phyloP scores from a whole-genome alignment of 169 alveolate species.

The Eimeria necatrix region DNA sequence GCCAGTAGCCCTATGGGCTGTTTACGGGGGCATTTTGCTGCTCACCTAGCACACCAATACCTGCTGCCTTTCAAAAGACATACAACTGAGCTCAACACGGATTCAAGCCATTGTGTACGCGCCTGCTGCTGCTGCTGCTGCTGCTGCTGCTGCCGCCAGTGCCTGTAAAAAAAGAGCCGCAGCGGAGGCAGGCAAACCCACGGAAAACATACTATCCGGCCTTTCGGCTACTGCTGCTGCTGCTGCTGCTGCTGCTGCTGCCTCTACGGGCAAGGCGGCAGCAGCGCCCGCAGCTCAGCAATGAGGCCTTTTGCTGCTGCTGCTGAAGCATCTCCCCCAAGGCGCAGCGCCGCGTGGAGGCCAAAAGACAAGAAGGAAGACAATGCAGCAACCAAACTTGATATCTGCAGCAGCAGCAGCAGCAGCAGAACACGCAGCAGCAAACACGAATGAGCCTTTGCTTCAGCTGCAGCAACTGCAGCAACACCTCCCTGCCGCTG shows the following conservation, averaged over 20 bases:
- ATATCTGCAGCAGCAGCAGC: conserved; percentile 13
- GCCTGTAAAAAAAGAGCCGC: not conserved
- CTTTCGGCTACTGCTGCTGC: not conserved
- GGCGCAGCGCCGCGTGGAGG: not conserved
- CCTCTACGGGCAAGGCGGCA: conserved; percentile 16
- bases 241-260: conserved; percentile 61
- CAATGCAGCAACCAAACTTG: not conserved
- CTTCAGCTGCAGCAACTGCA: not conserved
- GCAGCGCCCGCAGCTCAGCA: not conserved
- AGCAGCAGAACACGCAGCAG: conserved; percentile 1
- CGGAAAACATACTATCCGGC: not conserved
- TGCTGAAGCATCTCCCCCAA: conserved; percentile 16
- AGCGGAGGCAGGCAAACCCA: not conserved
- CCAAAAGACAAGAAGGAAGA: conserved; percentile 9
- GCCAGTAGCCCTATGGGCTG: too few relatives aligned
- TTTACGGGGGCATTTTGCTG: too few relatives aligned
- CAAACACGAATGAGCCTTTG: not conserved
- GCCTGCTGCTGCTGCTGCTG: too few relatives aligned
- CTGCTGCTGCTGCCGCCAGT: too few relatives aligned
- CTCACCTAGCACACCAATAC: too few relatives aligned
- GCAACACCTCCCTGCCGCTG: too few relatives aligned
- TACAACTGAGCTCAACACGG: too few relatives aligned
- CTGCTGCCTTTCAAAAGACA: too few relatives aligned
- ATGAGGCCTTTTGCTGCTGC: conserved; percentile 39
- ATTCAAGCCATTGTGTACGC: too few relatives aligned